Base-by-base conservation (phyloP, 2,329 filamentous ascomycete species). In the Herpotrichia juniperi region DNA sequence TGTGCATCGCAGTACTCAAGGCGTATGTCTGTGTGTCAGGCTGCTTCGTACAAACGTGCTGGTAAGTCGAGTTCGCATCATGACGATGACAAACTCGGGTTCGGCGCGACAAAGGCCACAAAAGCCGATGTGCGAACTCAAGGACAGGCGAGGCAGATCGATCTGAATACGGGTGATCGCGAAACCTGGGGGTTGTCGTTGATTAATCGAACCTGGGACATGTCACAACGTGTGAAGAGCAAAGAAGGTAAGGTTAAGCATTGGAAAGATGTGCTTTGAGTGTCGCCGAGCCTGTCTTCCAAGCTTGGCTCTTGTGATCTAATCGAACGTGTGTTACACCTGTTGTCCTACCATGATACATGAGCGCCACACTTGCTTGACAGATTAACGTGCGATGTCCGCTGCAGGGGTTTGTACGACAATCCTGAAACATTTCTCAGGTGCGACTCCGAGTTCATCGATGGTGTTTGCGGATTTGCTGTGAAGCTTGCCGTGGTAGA, bases 41-140 rank as follows among this genome's bases (percentile, higher is more conserved):
- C 7, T 24, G 9, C 19, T 22, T 40, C 25, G 37, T 40, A 40
- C 37, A 17, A 37, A 5, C 8, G 34, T 19, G n/a, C n/a, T 19
- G 34, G 10, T 11, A 24, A 40, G 19, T n/a, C 37, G 6, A 40
- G 21, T 17, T 40, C 21, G 21, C 21, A 25, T 37, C 37, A 40
- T 40, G 5, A 6, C 21, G 37, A 40, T 22, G 37, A n/a, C 37
- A 24, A 40, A 40, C 26, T 40, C 42, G 28, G 30, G 12, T 22
- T 34, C 42, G 42, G 42, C 42, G 24, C 28, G 16, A n/a, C n/a
- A n/a, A n/a, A n/a, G n/a, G n/a, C 28, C 14, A 11, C 12, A 21
- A 31, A 31, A 3, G 28, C 42, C 42, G 42, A 45, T 45, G 42
- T 22, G 42, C 42, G 28, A 45, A 8, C 16, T 37, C 21, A 37